These are phyloP conservation scores for Pelargonium nanum DNA, from an alignment of 345 rosid species.

Conservation along the genomic window DNA sequence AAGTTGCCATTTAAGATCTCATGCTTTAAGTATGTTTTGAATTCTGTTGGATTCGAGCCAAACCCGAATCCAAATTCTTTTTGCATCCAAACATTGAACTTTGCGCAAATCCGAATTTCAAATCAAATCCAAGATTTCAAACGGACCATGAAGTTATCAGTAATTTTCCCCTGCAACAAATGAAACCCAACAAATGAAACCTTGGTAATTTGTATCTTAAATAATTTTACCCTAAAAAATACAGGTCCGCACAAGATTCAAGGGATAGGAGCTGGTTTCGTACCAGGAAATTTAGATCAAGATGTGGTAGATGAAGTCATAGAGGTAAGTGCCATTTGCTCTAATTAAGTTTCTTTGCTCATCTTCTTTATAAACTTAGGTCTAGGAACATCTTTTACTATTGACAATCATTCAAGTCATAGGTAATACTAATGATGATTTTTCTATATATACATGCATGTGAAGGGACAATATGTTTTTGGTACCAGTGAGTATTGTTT, in stretches of 20 bases:
- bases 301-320: constrained; percentile 75
- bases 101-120: too few relatives aligned
- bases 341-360: neutral
- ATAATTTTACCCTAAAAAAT: too few relatives aligned
- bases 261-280: constrained; percentile 98
- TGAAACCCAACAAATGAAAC: neutral
- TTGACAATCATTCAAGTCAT: neutral
- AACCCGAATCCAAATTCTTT: too few relatives aligned
- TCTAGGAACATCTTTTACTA: neutral
- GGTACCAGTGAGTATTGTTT: neutral
- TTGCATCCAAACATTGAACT: too few relatives aligned
- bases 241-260: constrained; percentile 99
- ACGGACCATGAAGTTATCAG: neutral
- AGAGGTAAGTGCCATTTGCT: constrained; percentile 26
- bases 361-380: neutral
- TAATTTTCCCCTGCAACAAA: neutral
- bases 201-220: constrained; percentile 2
- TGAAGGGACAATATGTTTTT: neutral
- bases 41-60: too few relatives aligned
- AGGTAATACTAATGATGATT: neutral
- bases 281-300: constrained; percentile 74
- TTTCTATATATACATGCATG: neutral
- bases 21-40: too few relatives aligned
- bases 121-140: too few relatives aligned
- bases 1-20: too few relatives aligned